A percentile compares a stretch with the other conserved stretches of the same genome.
Evolutionary conservation across 257 asterid genomes (phyloP).

Genomic region (Mitragyna speciosa): DNA sequence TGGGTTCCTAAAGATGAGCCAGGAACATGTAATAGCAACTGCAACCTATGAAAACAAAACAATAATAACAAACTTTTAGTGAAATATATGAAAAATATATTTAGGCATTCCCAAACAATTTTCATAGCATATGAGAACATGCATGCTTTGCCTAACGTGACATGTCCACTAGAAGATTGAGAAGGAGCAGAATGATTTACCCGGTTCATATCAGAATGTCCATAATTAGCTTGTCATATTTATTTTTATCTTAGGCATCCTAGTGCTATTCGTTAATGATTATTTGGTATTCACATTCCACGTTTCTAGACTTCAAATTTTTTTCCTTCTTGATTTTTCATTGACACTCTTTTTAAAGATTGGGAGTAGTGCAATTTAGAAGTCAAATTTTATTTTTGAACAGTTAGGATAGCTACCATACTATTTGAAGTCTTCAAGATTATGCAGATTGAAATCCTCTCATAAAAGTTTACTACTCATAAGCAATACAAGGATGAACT

Average conservation of each 20-base stretch:
- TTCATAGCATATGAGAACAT: neutral
- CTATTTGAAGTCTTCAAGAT: neutral
- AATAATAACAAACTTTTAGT: neutral
- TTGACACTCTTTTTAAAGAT: neutral
- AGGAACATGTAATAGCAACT: conserved; percentile 87
- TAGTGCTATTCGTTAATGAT: neutral
- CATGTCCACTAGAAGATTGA: neutral
- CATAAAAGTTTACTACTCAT: neutral
- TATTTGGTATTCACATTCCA: neutral
- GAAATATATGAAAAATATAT: neutral
- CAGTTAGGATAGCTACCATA: neutral
- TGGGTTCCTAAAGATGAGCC: conserved; percentile 89
- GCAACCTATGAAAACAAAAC: conserved; percentile 58
- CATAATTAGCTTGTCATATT: neutral
- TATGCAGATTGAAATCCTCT: neutral
- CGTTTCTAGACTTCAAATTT: neutral
- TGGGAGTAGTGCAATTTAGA: neutral
- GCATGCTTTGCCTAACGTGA: neutral
- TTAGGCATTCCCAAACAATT: neutral
- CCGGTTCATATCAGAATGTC: neutral
- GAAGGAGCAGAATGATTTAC: neutral
- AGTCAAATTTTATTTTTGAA: neutral
- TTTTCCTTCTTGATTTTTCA: neutral
- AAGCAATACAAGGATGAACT: neutral
- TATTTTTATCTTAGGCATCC: neutral